Evolutionary conservation across 1,284 basidiomycete species (phyloP), one percentile per base, ranked within the genome.

Genomic region (Ceratobasidium papillatum): DNA sequence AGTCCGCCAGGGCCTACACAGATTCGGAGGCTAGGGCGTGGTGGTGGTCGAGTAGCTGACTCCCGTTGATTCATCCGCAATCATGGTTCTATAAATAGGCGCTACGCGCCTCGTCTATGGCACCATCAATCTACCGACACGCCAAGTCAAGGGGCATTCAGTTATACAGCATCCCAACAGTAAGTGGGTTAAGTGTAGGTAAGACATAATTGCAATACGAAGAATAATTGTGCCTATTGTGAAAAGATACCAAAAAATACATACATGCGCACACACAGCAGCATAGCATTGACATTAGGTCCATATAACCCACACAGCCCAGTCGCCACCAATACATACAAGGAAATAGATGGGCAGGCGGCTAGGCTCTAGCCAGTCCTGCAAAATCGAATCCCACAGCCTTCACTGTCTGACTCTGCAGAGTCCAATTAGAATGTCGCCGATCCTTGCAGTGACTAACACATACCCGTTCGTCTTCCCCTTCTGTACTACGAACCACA

Each of bases 121-220:
- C n/a, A n/a, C n/a, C n/a, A n/a, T n/a, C n/a, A n/a, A n/a, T n/a
- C n/a, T n/a, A n/a, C n/a, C n/a, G n/a, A n/a, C n/a, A n/a, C n/a
- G n/a, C n/a, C n/a, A n/a, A n/a, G n/a, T n/a, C n/a, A n/a, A n/a
- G n/a, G n/a, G n/a, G n/a, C n/a, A n/a, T n/a, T n/a, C n/a, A n/a
- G n/a, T n/a, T n/a, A n/a, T n/a, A n/a, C n/a, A n/a, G n/a, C n/a
- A n/a, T n/a, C n/a, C n/a, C n/a, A n/a, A n/a, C n/a, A n/a, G n/a
- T n/a, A n/a, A n/a, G n/a, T n/a, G n/a, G 14, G 49, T 22, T 22
- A 51, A 22, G 27, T 22, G 22, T 25, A 22, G 19, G 78, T 14
- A 80, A 77, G 51, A 81, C 75, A 8, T 51, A 51, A 8, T 25
- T 56, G 52, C 3, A 56, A 56, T 27, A 56, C n/a, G 19, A 59